phyloP scores from a whole-genome alignment of 139 green algal genomes.

The Coccomyxa sp. region DNA sequence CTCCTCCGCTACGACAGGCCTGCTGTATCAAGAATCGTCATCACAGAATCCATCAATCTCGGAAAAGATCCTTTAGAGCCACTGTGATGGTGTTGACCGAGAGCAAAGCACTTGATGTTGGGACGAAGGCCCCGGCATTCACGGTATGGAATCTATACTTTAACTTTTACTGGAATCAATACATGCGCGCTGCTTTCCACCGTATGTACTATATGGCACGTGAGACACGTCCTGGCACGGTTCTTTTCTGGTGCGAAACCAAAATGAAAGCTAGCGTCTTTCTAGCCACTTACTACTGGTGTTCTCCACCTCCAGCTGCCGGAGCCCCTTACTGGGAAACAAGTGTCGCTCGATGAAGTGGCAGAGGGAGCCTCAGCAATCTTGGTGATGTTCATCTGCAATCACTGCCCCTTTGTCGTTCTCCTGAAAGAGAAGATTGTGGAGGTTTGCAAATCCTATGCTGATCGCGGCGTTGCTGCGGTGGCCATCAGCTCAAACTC shows the following conservation, averaged over 20 bases:
- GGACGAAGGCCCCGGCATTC: neutral
- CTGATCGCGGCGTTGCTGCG: constrained; percentile 48
- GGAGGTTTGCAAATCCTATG: constrained; percentile 53
- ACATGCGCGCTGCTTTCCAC: neutral
- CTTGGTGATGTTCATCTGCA: constrained; percentile 78
- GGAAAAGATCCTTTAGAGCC: too few species aligned
- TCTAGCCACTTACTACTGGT: neutral
- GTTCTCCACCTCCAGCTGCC: constrained; percentile 35
- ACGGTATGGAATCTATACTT: neutral
- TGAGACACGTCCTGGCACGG: neutral
- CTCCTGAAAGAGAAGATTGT: constrained; percentile 58
- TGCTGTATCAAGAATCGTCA: too few species aligned
- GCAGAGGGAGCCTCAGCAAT: constrained; percentile 32
- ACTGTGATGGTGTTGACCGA: neutral
- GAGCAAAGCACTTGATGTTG: neutral
- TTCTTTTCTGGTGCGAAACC: too few species aligned
- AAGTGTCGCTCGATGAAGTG: constrained; percentile 31
- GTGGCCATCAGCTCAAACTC: constrained; percentile 77
- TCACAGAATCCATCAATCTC: too few species aligned
- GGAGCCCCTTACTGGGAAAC: constrained; percentile 57
- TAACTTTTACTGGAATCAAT: neutral
- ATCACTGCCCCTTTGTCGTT: constrained; percentile 79
- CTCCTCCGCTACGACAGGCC: too few species aligned
- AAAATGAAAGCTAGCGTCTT: neutral
- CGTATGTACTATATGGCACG: neutral